phyloP scores from a whole-genome alignment of 192 early-diverging fungal species.

The Entophlyctis luteolus region DNA sequence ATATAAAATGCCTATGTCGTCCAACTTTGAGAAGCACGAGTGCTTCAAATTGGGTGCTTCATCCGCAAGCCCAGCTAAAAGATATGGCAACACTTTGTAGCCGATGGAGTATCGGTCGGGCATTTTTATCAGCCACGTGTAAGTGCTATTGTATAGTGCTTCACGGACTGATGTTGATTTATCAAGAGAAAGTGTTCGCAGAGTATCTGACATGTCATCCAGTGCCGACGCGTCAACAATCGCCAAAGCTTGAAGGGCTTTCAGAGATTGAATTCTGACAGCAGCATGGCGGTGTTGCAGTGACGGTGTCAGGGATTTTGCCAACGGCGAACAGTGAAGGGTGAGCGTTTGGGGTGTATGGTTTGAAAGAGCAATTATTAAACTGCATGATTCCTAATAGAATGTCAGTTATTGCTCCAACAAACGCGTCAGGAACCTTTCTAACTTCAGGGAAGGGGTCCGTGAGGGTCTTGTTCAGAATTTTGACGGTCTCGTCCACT shows the following conservation, averaged over 20 bases:
- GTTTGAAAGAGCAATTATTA: slow-evolving; percentile 31
- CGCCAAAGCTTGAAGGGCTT: slow-evolving; percentile 35
- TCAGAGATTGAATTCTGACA: slow-evolving; percentile 37
- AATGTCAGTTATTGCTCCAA: not conserved
- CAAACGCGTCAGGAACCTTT: slow-evolving; percentile 36
- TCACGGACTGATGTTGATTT: slow-evolving; percentile 48
- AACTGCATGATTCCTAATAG: slow-evolving; percentile 47
- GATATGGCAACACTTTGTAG: slow-evolving; percentile 47
- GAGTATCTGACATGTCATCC: slow-evolving; percentile 33
- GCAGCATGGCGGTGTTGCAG: slow-evolving; percentile 51
- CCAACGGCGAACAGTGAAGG: slow-evolving; percentile 33
- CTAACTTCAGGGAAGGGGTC: slow-evolving; percentile 56
- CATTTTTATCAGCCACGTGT: slow-evolving; percentile 40
- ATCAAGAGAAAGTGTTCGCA: slow-evolving; percentile 43
- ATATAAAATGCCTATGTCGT: slow-evolving; percentile 46
- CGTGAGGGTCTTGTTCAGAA: slow-evolving; percentile 33
- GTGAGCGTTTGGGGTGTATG: slow-evolving; percentile 20
- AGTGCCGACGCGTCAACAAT: slow-evolving; percentile 45
- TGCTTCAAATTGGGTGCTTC: slow-evolving; percentile 33
- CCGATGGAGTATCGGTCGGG: slow-evolving; percentile 50
- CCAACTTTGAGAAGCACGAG: slow-evolving; percentile 27
- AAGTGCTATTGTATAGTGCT: slow-evolving; percentile 35
- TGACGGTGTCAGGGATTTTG: slow-evolving; percentile 39
- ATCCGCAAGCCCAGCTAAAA: slow-evolving; percentile 48
- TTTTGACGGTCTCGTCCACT: slow-evolving; percentile 45